phyloP scores from a whole-genome alignment of 2,329 filamentous ascomycete genomes.

The Penicillium sumatraense region DNA sequence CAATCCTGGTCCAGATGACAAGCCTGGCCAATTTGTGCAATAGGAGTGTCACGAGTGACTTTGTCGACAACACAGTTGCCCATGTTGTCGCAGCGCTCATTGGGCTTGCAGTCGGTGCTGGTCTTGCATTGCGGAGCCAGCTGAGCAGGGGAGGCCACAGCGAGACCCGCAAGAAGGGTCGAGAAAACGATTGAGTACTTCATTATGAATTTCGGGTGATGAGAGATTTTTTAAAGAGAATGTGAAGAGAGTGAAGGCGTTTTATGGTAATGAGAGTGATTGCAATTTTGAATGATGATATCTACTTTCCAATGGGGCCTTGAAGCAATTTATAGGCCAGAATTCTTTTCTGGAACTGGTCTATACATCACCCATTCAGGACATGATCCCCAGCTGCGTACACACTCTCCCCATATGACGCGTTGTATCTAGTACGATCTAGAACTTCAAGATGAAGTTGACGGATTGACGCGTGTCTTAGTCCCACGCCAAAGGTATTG shows the following conservation, averaged over 20 bases:
- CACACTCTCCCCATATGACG: constrained; percentile 6
- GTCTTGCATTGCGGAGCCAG: constrained; percentile 8
- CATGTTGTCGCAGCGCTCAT: constrained; percentile 4
- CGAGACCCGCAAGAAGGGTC: constrained; percentile 8
- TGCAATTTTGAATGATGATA: neutral
- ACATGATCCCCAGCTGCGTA: neutral
- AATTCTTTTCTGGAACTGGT: no score
- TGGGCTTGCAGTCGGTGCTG: constrained; percentile 10
- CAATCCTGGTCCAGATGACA: constrained; percentile 7
- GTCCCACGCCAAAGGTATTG: neutral
- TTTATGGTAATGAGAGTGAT: constrained; percentile 1
- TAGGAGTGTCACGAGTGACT: constrained; percentile 2
- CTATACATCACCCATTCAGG: neutral
- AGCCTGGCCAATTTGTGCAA: constrained; percentile 5
- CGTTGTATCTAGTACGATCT: constrained; percentile 1
- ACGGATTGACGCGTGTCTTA: constrained; percentile 6
- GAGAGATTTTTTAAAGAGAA: no score
- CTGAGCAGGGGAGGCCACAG: constrained; percentile 11
- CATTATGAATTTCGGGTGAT: constrained; percentile 3
- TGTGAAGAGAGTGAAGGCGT: neutral
- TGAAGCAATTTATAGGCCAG: neutral
- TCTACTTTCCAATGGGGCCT: neutral
- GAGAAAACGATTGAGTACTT: constrained; percentile 11
- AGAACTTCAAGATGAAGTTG: neutral
- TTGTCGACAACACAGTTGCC: constrained; percentile 9